Base-by-base conservation (phyloP, 106 monocot genomes). In the Agapanthus africanus region DNA sequence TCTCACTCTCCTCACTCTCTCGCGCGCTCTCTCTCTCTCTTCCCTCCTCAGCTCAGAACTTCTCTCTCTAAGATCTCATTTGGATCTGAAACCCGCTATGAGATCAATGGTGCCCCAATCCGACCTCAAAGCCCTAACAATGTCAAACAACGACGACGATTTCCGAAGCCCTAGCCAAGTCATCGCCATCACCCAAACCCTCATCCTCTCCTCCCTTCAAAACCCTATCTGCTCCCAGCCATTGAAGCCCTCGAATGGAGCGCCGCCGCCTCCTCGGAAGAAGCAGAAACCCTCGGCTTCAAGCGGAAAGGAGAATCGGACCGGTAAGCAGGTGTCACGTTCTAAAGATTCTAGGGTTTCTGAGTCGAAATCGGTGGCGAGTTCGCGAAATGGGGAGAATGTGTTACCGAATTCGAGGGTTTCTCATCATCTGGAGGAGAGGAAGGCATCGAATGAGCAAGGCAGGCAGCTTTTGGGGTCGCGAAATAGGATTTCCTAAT, bases 81-180 rank as follows among this genome's bases (percentile, higher is more conserved):
- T n/a, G n/a, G n/a, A n/a, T n/a, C n/a, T n/a, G n/a, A n/a, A n/a
- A n/a, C n/a, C n/a, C n/a, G n/a, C n/a, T n/a, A n/a, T n/a, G n/a
- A n/a, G n/a, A n/a, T n/a, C n/a, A n/a, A n/a, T n/a, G n/a, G n/a
- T n/a, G n/a, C n/a, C n/a, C n/a, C n/a, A n/a, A n/a, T n/a, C n/a
- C n/a, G n/a, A n/a, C n/a, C n/a, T n/a, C n/a, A n/a, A n/a, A n/a
- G n/a, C n/a, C n/a, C n/a, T n/a, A n/a, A n/a, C n/a, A n/a, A n/a
- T n/a, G n/a, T n/a, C n/a, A 38, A 75, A 47, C 73, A 84, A 70
- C 44, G 90, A 90, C 80, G 91, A 88, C 78, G 95, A 95, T 54
- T 95, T 95, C 83, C 85, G 86, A 78, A 73, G 73, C 50, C 88
- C 88, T 21, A 69, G 36, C 46, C 76, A 68, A 25, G 54, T 69